A percentile compares a stretch with the other conserved stretches of the same genome.
These are phyloP conservation scores for Neohortaea acidophila DNA, from an alignment of 495 filamentous ascomycete genomes.

Conservation along the genomic window DNA sequence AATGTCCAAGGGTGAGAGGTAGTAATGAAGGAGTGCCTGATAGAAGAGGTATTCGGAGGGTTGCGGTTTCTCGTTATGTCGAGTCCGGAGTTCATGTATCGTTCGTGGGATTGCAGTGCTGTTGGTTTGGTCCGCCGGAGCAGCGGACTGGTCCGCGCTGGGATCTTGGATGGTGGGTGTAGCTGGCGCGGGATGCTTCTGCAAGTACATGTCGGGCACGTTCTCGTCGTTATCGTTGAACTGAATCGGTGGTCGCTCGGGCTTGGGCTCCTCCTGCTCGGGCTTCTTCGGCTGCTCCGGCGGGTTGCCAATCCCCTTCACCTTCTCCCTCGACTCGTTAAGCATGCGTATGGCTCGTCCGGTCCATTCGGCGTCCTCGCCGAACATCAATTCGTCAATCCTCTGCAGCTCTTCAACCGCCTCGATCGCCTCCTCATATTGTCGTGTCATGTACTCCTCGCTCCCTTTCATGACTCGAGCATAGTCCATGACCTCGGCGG, in stretches of 20 bases:
- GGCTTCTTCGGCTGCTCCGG: constrained; percentile 41
- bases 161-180: not conserved
- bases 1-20: constrained; percentile 86
- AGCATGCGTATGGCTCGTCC: constrained; percentile 63
- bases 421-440: constrained; percentile 64
- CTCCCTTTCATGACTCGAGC: constrained; percentile 90
- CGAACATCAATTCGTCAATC: constrained; percentile 86
- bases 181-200: constrained; percentile 6
- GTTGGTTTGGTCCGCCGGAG: constrained; percentile 4
- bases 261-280: constrained; percentile 27
- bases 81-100: constrained; percentile 29
- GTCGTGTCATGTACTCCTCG: constrained; percentile 66
- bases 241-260: constrained; percentile 33
- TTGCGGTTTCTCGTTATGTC: constrained; percentile 22
- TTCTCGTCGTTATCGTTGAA: constrained; percentile 33
- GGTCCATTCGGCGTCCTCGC: constrained; percentile 78
- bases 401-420: constrained; percentile 59
- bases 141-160: not conserved
- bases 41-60: constrained; percentile 67
- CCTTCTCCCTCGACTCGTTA: constrained; percentile 53
- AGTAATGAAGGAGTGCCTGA: constrained; percentile 76
- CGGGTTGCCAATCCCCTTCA: constrained; percentile 56
- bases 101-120: constrained; percentile 20
- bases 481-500: constrained; percentile 86
- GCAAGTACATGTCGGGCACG: constrained; percentile 38